Evolutionary conservation across 495 filamentous ascomycete species (phyloP), one percentile per base, ranked within the genome.

Genomic region (Aspergillus saccharolyticus): DNA sequence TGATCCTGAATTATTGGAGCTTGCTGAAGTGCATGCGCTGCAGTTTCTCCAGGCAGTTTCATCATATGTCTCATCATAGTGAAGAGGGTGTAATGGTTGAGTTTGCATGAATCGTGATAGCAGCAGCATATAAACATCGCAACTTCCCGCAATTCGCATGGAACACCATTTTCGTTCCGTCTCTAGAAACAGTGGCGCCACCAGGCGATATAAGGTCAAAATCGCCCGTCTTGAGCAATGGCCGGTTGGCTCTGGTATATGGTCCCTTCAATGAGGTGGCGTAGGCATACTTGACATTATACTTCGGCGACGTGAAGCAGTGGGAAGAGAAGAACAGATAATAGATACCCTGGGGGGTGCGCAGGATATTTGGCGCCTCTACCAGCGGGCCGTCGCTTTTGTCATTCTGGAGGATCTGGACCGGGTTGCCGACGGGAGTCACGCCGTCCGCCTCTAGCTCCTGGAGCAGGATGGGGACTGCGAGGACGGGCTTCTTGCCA

Each of bases 311-410:
- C 0, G 68, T 72, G 60, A 73, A 85, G 62, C 77, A 83, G 54
- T 83, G 79, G 7, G 76, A 78, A 30, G 80, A 83, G 70, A 83
- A 87, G 62, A 85, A 84, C 15, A 86, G 72, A 57, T 81, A 76
- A 64, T 80, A 85, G 17, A 72, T 71, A 16, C 79, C 80, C 19
- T 74, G 20, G 12, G 24, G 62, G 4, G 67, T 68, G 53, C 71
- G 70, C 28, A 80, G 70, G 58, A 87, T 59, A 17, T 74, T 64
- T 1, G 83, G 84, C 14, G 82, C 85, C 67, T 87, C 84, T 15
- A 86, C 76, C 0, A 85, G 63, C 17, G 80, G 80, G 3, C 81
- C 82, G 59, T 85, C 84, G 16, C 61, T 62, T n/a, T 74, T 64
- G n/a, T 63, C 69, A 39, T 82, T 77, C 55, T 81, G 74, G 42